Conservation (phyloP, 805 yeast genomes). For the Hanseniaspora lachancei region DNA sequence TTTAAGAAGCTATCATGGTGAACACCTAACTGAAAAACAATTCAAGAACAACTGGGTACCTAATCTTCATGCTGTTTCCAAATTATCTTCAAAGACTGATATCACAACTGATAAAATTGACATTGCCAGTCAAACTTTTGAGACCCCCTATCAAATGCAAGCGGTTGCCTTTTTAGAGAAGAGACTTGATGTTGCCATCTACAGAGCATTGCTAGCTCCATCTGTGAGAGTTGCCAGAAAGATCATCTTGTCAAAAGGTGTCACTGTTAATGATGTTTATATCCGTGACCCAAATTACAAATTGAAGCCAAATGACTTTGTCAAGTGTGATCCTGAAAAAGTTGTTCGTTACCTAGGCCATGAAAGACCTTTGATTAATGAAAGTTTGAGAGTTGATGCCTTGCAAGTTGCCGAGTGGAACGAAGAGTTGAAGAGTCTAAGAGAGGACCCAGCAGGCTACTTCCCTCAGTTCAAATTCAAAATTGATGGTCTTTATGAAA, state of each 20-base stretch:
- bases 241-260: conserved; percentile 68
- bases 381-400: conserved; percentile 57
- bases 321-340: conserved; percentile 71
- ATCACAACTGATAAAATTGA: conserved; percentile 33
- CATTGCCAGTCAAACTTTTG: conserved; percentile 33
- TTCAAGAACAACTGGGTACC: conserved; percentile 60
- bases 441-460: conserved; percentile 30
- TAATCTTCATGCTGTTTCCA: conserved; percentile 73
- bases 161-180: conserved; percentile 80
- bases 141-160: conserved; percentile 77
- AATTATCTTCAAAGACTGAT: conserved; percentile 47
- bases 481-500: conserved; percentile 14
- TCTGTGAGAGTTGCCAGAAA: conserved; percentile 89
- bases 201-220: conserved; percentile 85
- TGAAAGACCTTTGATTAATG: conserved; percentile 59
- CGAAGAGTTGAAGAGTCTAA: conserved; percentile 47
- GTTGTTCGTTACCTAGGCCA: conserved; percentile 79
- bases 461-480: conserved; percentile 26
- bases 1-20: conserved; percentile 92
- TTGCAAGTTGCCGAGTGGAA: conserved; percentile 68
- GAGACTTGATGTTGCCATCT: conserved; percentile 78
- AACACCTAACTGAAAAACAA: conserved; percentile 70
- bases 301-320: conserved; percentile 73
- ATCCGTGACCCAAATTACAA: conserved; percentile 70
- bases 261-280: conserved; percentile 68